Base-by-base conservation (phyloP, 108 stramenopile genomes). In the Asterionellopsis glacialis region DNA sequence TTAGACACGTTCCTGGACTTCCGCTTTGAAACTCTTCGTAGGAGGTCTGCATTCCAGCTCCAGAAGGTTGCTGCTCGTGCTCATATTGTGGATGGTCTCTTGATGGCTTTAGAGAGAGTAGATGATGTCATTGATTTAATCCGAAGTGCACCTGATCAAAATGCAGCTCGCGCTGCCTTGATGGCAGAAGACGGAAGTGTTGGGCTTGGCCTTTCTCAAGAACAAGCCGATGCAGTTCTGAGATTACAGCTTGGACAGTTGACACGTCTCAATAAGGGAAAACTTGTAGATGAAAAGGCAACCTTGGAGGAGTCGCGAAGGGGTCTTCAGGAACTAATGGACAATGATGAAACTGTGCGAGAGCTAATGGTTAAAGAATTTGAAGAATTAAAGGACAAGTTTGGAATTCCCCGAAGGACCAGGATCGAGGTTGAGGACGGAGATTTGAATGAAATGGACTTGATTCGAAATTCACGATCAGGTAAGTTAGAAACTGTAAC, bases 51-150 rank as follows among this genome's bases (percentile, higher is more conserved):
- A 13, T 76, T 71, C 69, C 86, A 92, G 56, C 65, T 96, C 54
- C 48, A 73, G 11, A 95, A 95, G 72, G 93, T 95, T 21, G 76
- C 79, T 41, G 73, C 84, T 27, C 69, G 97, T n/a, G 67, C 71
- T 11, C 96, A 97, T 72, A 83, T 98, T 65, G 93, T 98, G 1
- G 87, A 95, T 43, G 97, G 97, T 0, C 70, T 98, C 41, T 59
- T 94, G 21, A 40, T 73, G 14, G 96, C 97, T 11, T 64, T 96
- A 47, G 65, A 71, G 11, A 69, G 57, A 45, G 82, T 95, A 21
- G 97, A 98, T 64, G 65, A 74, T 41, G 93, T 98, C 42, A 96
- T 98, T 64, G 90, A 90, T 22, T 61, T 83, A 39, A 78, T 96
- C 42, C 77, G 90, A 41, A 64, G 42, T 10, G 72, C 89, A 18